Percentiles rank a stretch among this genome's conserved stretches.
phyloP scores from a whole-genome alignment of 1,284 basidiomycete species.

The Naganishia sp. region DNA sequence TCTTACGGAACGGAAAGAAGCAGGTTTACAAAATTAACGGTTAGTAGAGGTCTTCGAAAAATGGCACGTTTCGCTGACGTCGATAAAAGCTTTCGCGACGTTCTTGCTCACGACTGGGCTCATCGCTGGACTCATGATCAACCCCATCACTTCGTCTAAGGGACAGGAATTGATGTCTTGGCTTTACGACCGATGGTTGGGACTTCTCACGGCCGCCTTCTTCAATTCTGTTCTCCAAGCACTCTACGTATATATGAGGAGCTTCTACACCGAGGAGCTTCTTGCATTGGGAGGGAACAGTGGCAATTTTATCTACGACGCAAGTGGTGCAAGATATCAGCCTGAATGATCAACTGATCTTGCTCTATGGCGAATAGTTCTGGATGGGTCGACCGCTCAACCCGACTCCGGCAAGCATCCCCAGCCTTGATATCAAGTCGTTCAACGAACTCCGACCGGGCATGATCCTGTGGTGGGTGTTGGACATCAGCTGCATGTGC shows the following conservation, averaged over 20 bases:
- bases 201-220: constrained; percentile 80
- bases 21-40: constrained; percentile 95
- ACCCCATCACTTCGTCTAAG: constrained; percentile 54
- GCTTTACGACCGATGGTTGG: constrained; percentile 88
- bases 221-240: constrained; percentile 77
- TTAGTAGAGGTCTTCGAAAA: constrained; percentile 47
- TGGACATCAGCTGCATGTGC: constrained; percentile 89
- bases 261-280: constrained; percentile 65
- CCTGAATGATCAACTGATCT: neutral
- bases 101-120: constrained; percentile 76
- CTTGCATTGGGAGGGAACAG: constrained; percentile 91
- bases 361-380: constrained; percentile 62
- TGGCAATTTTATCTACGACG: constrained; percentile 86
- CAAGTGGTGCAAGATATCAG: constrained; percentile 56
- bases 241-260: constrained; percentile 69
- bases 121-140: constrained; percentile 64
- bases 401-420: constrained; percentile 61
- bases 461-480: constrained; percentile 88
- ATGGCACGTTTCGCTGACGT: neutral
- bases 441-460: constrained; percentile 97
- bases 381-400: constrained; percentile 96
- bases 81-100: constrained; percentile 74
- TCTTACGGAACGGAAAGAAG: constrained; percentile 73
- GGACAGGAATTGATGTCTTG: constrained; percentile 83
- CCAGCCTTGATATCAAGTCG: constrained; percentile 88